These are phyloP conservation scores for Petunia axillaris DNA, from an alignment of 257 asterid species.

Conservation along the genomic window DNA sequence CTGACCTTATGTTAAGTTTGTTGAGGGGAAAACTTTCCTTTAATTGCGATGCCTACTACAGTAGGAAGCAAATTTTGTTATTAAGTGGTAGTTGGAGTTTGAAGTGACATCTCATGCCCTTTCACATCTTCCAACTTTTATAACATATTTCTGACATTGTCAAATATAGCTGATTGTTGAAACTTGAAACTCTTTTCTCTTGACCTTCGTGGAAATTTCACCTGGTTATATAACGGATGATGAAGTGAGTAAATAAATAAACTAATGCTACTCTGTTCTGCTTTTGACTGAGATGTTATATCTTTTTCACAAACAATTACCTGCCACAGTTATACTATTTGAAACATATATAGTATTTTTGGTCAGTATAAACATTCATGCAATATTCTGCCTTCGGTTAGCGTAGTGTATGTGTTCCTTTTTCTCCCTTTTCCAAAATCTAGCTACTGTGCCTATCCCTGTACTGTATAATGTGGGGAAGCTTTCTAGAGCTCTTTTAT, in stretches of 20 bases:
- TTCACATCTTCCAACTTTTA: neutral
- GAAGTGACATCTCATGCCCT: neutral
- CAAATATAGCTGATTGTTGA: slow-evolving; percentile 6
- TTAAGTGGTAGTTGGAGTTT: neutral
- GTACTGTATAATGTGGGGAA: neutral
- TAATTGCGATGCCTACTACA: neutral
- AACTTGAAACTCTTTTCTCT: neutral
- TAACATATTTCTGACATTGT: neutral
- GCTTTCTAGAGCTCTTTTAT: neutral
- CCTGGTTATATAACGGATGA: neutral
- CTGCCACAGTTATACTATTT: neutral
- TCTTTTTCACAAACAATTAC: neutral
- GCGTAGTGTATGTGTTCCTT: slow-evolving; percentile 4
- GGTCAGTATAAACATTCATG: neutral
- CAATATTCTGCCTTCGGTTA: neutral
- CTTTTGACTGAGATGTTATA: neutral
- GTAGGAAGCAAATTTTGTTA: neutral
- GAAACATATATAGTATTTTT: neutral
- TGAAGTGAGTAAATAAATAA: neutral
- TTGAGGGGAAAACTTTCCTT: neutral
- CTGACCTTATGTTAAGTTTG: slow-evolving; percentile 7
- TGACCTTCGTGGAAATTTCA: neutral
- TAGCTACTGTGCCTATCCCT: neutral
- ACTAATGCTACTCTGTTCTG: neutral
- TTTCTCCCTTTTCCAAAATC: too few relatives aligned